Base-by-base conservation (phyloP, 352 stramenopile genomes). In the Phytophthora europaea region DNA sequence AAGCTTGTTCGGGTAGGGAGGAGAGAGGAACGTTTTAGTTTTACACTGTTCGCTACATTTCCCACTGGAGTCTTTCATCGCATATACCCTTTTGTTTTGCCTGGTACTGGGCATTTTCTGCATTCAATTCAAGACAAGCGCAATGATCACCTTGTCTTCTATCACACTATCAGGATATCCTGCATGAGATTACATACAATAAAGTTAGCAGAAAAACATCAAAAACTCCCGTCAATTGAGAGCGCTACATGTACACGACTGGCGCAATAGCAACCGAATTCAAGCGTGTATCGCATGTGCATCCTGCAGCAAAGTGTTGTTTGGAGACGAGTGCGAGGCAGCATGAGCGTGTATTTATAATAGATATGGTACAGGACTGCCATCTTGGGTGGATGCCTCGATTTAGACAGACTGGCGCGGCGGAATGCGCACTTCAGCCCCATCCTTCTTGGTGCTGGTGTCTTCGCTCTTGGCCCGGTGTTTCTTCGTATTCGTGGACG, bases 381-480 rank as follows among this genome's bases (percentile, higher is more conserved):
- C 38, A 43, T 63, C 6, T 51, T 48, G 12, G 18, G 36, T 7
- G 10, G 36, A 2, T 31, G 43, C 33, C 23, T 38, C n/a, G 16
- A 20, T 15, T 71, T 45, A 71, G 23, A 6, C 59, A 2, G 65
- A 50, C 33, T 61, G 47, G 26, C 55, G 45, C 5, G 47, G 34
- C 10, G 31, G 9, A 15, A 52, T 54, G 36, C 43, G 53, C 13
- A 34, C 33, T 69, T 58, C 34, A 15, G 31, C 13, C 33, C 16
- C n/a, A n/a, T 56, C 33, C 43, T 68, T 65, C 31, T 68, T 63
- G 22, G 20, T 22, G 48, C 51, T 56, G 8, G n/a, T 43, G 43
- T 40, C 34, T 22, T 66, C 67, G 18, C 67, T 75, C 47, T 66
- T 64, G 33, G 47, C 48, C 51, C 36, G 61, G 7, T 15, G 33